A percentile compares a stretch with the other conserved stretches of the same genome.
Evolutionary conservation across 106 monocot species (phyloP).

Genomic region (Platanthera zijinensis): DNA sequence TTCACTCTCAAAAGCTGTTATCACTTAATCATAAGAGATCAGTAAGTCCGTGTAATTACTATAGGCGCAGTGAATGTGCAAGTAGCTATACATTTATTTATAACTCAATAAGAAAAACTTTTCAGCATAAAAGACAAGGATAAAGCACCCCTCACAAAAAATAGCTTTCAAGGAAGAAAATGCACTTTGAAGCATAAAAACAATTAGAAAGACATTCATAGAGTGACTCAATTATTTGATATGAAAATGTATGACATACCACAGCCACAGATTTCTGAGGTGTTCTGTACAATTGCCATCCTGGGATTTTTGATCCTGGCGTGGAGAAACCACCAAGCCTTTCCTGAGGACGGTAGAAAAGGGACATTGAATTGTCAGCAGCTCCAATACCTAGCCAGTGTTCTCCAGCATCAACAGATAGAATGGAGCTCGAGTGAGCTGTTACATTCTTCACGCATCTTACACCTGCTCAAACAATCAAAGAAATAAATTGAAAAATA

Average conservation of each 20-base stretch:
- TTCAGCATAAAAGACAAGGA: not conserved
- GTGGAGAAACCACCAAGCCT: conserved; percentile 81
- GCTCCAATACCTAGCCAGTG: conserved; percentile 99
- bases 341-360: conserved; percentile 95
- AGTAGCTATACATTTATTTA: no score
- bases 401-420: conserved; percentile 88
- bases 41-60: no score
- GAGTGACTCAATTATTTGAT: not conserved
- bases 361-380: conserved; percentile 96
- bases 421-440: conserved; percentile 65
- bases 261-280: conserved; percentile 84
- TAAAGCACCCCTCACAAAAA: not conserved
- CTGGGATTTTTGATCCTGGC: conserved; percentile 70
- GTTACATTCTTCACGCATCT: conserved; percentile 85
- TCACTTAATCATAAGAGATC: no score
- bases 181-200: no score
- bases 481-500: conserved; percentile 2
- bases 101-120: no score
- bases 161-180: no score
- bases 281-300: conserved; percentile 98
- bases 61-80: no score
- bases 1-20: no score
- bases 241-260: conserved; percentile 37
- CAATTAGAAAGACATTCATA: no score
- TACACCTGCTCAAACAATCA: conserved; percentile 42